Evolutionary conservation across 2,329 filamentous ascomycete species (phyloP).

Genomic region (Cytospora mali): DNA sequence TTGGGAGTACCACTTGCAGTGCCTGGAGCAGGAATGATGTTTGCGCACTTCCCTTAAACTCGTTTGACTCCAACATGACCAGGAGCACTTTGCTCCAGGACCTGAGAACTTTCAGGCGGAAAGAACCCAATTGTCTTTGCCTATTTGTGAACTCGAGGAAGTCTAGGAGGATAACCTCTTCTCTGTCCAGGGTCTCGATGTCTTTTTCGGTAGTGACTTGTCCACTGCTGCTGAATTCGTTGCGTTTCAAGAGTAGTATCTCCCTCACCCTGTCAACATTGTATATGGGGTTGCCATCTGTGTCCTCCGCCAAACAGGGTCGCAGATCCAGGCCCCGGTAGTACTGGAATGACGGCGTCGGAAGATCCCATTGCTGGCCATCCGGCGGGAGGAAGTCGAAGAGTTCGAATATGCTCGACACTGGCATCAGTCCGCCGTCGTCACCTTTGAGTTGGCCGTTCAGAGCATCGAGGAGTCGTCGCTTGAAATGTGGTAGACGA

Average conservation of each 20-base stretch:
- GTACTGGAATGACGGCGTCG: slow-evolving; percentile 58
- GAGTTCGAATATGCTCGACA: slow-evolving; percentile 83
- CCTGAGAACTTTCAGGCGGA: slow-evolving; percentile 69
- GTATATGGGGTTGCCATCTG: slow-evolving; percentile 61
- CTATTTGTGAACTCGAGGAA: slow-evolving; percentile 67
- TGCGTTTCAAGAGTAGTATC: slow-evolving; percentile 70
- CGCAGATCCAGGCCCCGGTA: slow-evolving; percentile 70
- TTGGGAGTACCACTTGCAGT: slow-evolving; percentile 84
- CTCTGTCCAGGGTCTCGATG: slow-evolving; percentile 53
- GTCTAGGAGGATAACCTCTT: slow-evolving; percentile 62
- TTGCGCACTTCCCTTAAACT: slow-evolving; percentile 72
- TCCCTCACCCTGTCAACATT: slow-evolving; percentile 73
- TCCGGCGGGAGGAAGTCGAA: slow-evolving; percentile 79
- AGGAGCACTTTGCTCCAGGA: slow-evolving; percentile 85
- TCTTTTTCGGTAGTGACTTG: slow-evolving; percentile 54
- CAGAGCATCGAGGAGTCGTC: slow-evolving; percentile 71
- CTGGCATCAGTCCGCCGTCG: slow-evolving; percentile 65
- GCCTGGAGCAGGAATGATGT: slow-evolving; percentile 82
- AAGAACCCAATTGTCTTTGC: slow-evolving; percentile 57
- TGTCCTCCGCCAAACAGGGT: slow-evolving; percentile 63
- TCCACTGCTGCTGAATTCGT: slow-evolving; percentile 57
- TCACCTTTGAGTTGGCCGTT: slow-evolving; percentile 73
- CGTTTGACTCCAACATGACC: slow-evolving; percentile 79
- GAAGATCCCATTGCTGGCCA: slow-evolving; percentile 49
- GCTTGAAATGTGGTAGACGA: slow-evolving; percentile 69